Base-by-base conservation (phyloP, 352 stramenopile genomes). In the Pythium volutum region DNA sequence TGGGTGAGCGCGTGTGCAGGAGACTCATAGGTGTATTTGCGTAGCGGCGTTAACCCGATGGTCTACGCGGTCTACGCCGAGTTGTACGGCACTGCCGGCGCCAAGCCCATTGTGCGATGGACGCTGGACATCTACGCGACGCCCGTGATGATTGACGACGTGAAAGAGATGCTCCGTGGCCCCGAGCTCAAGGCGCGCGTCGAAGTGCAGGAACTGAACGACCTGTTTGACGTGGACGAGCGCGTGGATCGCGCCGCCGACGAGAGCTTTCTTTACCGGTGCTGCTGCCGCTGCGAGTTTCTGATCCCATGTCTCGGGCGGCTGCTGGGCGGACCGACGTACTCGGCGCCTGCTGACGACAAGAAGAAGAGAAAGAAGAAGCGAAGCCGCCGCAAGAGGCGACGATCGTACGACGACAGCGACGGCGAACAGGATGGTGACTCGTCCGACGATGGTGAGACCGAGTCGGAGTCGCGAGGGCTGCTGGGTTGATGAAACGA, bases 91-190 rank as follows among this genome's bases (percentile, higher is more conserved):
- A 85, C 75, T 0, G 74, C 71, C 0, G 74, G 78, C 31, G 76
- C 76, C n/a, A 84, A 85, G 38, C 80, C 81, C 0, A 90, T 93
- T 51, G 80, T 74, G 1, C 64, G 84, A 3, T 91, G 80, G 80
- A 91, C 74, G 27, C 68, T 93, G 15, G 81, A 93, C 55, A 84
- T 93, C 26, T 93, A 93, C 65, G 75, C 81, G 15, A 79, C 77
- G 29, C 84, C 84, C 4, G 83, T 91, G 15, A 79, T 93, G 75
- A 78, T 87, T 31, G 84, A 93, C 50, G 84, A 93, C 51, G 64
- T 90, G 7, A 64, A 69, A 16, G 79, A 86, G 54, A 93, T 93
- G 77, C 70, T 90, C n/a, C 79, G 75, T 47, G 75, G 62, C 1
- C 76, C 81, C 1, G 64, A 83, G 56, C 70, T 93, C 41, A 81